Percentiles rank a stretch among this genome's conserved stretches.
Evolutionary conservation across 441 rosid genomes (phyloP).

Genomic region (Pelargonium myrrhifolium): DNA sequence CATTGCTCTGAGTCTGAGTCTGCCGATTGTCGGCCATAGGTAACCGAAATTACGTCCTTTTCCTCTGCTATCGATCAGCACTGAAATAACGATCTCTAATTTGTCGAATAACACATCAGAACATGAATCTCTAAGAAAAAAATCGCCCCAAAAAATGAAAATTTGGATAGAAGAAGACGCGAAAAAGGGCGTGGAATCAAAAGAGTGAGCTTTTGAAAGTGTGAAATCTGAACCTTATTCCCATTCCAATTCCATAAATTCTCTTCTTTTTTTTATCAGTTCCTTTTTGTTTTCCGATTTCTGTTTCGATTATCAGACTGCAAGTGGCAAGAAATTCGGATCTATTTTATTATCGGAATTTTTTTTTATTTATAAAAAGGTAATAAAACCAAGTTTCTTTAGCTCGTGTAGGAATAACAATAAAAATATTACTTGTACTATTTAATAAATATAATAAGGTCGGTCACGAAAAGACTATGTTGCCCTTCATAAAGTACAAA

Average conservation of each 20-base stretch:
- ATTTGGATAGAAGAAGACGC: neutral
- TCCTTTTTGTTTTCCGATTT: constrained; percentile 3
- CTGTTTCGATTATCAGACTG: neutral
- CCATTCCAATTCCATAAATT: constrained; percentile 9
- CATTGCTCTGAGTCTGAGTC: constrained; percentile 37
- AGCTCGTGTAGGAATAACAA: constrained; percentile 1
- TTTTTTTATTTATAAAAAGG: neutral
- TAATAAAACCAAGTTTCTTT: constrained; percentile 1
- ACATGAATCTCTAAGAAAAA: neutral
- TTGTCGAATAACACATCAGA: neutral
- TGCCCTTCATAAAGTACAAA: neutral
- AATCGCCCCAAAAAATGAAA: neutral
- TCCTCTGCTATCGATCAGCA: neutral
- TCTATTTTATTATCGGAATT: neutral
- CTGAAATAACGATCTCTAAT: neutral
- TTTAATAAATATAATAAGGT: neutral
- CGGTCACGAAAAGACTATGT: neutral
- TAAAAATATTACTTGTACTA: too few species aligned
- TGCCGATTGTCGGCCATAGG: constrained; percentile 59
- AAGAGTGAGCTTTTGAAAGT: constrained; percentile 1
- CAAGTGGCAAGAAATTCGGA: neutral
- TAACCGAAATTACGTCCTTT: constrained; percentile 15
- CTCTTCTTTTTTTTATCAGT: neutral
- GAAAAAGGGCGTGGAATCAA: constrained; percentile 4
- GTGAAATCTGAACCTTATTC: constrained; percentile 33